Base-by-base conservation (phyloP, 106 monocot genomes). In the Acorus gramineus region DNA sequence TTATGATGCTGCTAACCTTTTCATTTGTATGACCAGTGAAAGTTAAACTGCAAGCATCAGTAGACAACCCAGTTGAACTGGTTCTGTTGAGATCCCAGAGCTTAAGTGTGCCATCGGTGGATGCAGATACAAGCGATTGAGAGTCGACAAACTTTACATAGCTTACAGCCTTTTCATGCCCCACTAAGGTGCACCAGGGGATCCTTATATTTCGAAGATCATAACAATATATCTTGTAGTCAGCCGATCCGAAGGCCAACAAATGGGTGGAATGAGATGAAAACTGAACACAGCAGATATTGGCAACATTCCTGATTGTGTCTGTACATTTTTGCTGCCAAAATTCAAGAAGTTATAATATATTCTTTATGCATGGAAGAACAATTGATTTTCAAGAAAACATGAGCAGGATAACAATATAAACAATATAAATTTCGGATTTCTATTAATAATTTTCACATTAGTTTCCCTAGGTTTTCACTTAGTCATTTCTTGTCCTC, bases 251-350 rank as follows among this genome's bases (percentile, higher is more conserved):
- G 68, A 98, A 98, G 43, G 92, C 81, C 77, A 98, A 74, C 54
- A 98, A 50, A 73, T 87, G 78, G 13, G 88, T 85, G n/a, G 98
- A 88, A 60, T 85, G 52, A 46, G 91, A 56, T 42, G 98, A 91
- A 68, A 85, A 98, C 62, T 88, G 85, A 57, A 96, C 91, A 57
- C 96, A 87, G 59, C 96, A 96, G 47, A 96, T 84, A 68, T 96
- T 90, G 13, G 96, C 91, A 69, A 70, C 76, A 68, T 66, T 90
- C 68, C 76, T 73, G 56, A 90, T 87, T 49, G 86, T 80, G 70
- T 85, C 74, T 47, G 76, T 71, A 71, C 84, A 80, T 54, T 74
- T 84, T 72, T 70, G 81, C 89, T 94, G 89, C 42, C 44, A 56
- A 62, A 28, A 28, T 28, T 28, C 28, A 28, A 28, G 28, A 28